Conservation (phyloP, 441 rosid species). For the Rhodomyrtus psidioides region DNA sequence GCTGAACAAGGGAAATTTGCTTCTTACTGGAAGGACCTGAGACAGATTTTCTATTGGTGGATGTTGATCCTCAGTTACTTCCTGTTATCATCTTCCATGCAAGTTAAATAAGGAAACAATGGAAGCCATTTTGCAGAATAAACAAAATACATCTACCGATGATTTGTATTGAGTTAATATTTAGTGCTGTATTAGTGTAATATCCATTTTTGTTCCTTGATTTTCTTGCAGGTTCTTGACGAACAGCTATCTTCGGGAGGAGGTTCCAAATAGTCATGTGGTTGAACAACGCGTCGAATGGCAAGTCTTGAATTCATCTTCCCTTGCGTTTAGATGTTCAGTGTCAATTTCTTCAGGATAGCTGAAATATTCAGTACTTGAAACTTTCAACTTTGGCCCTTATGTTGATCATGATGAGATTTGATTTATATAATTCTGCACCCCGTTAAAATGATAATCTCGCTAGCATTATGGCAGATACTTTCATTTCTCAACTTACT, state of each 20-base stretch:
- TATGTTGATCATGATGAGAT: background rate
- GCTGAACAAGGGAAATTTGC: background rate
- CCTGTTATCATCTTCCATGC: background rate
- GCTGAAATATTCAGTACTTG: background rate
- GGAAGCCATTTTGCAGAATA: background rate
- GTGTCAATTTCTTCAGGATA: background rate
- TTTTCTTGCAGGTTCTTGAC: constrained; percentile 67
- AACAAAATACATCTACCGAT: background rate
- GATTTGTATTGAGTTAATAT: background rate
- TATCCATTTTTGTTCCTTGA: background rate
- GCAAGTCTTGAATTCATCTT: constrained; percentile 35
- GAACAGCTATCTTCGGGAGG: constrained; percentile 87
- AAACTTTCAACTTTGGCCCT: background rate
- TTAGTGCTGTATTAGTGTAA: background rate
- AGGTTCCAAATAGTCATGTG: constrained; percentile 91
- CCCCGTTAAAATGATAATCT: background rate
- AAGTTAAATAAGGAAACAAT: background rate
- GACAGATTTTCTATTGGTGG: background rate
- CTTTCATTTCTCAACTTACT: background rate
- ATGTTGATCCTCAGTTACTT: background rate
- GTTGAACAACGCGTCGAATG: constrained; percentile 98
- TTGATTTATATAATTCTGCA: background rate
- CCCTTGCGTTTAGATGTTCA: background rate
- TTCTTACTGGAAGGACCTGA: background rate
- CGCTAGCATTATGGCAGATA: background rate